Percentiles rank a stretch among this genome's conserved stretches.
These are phyloP conservation scores for Sergeia podlipaevii DNA, from an alignment of 208 protist genomes.

Conservation along the genomic window DNA sequence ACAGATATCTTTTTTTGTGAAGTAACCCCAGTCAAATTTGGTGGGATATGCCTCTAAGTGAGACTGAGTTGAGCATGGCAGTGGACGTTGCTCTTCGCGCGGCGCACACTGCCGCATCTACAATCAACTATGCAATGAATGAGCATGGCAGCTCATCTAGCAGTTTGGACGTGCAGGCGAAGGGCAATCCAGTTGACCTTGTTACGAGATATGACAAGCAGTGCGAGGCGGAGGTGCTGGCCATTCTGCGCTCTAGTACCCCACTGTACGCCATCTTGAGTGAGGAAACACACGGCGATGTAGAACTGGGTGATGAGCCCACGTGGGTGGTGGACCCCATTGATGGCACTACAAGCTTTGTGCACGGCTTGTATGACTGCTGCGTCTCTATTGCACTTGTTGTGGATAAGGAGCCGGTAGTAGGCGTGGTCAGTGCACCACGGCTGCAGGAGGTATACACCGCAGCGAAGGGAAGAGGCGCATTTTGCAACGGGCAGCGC, in stretches of 20 bases:
- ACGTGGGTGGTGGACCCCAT: conserved; percentile 88
- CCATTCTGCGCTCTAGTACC: conserved; percentile 44
- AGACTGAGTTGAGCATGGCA: conserved; percentile 53
- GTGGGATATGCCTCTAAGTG: conserved; percentile 40
- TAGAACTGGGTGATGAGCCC: conserved; percentile 35
- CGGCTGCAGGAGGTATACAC: conserved; percentile 77
- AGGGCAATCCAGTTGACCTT: conserved; percentile 49
- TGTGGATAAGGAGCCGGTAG: conserved; percentile 58
- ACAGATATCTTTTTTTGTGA: neutral
- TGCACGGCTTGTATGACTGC: conserved; percentile 83
- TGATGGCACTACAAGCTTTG: conserved; percentile 75
- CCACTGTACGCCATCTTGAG: conserved; percentile 65
- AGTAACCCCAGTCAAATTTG: neutral
- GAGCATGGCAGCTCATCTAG: conserved; percentile 24
- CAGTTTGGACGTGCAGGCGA: conserved; percentile 27
- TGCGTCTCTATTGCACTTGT: conserved; percentile 82
- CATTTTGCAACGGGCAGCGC: conserved; percentile 83
- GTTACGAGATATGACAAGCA: conserved; percentile 76
- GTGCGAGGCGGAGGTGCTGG: conserved; percentile 73
- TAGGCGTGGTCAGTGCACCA: conserved; percentile 80
- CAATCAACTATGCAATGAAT: conserved; percentile 64
- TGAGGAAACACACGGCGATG: conserved; percentile 41
- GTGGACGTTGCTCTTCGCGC: conserved; percentile 58
- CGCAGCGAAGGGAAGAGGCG: conserved; percentile 70
- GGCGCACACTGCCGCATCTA: conserved; percentile 42